Evolutionary conservation across 768 basidiomycete genomes (phyloP), one percentile per base, ranked within the genome.

Genomic region (Termitomyces sp.): DNA sequence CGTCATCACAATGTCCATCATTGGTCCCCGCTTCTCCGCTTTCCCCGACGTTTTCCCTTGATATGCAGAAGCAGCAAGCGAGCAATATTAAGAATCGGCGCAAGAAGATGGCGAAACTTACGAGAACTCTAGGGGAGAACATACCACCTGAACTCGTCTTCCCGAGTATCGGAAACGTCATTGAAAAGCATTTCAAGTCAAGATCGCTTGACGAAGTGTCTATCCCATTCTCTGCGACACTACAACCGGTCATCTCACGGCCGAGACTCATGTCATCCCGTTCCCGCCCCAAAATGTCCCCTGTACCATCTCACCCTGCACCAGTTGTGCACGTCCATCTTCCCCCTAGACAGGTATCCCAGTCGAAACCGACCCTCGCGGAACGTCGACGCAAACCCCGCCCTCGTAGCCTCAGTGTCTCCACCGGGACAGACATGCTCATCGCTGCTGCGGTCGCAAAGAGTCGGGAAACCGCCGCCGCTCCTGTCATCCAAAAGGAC

Each of bases 81-180:
- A 63, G 71, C 0, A 74, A 73, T 59, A 61, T 71, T 18, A 73
- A 79, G 44, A 65, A 75, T 36, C 75, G 71, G 50, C 74, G 65
- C 18, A 67, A 61, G 40, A 67, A 76, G 44, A 74, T 83, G 68
- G 79, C 77, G 14, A 81, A 82, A 68, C 77, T 83, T 30, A 66
- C 70, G 1, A 76, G 80, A 16, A 79, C 79, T 33, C 73, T 83
- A 5, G 82, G 82, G 36, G 82, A 82, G 66, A 74, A 73, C 53
- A 68, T 83, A 14, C 82, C 82, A 18, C 61, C 75, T 2, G 79
- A 81, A 57, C 76, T 83, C 33, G 72, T 83, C 45, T 70, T 75
- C 35, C 63, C 74, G 10, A 52, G 47, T 33, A 14, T 10, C 1
- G 14, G 14, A 22, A 47, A 26, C 30, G 22, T 26, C 24, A 24